Percentiles rank a stretch among this genome's conserved stretches.
Evolutionary conservation across 2,329 filamentous ascomycete species (phyloP).

Genomic region (Magnaporthiopsis poae): DNA sequence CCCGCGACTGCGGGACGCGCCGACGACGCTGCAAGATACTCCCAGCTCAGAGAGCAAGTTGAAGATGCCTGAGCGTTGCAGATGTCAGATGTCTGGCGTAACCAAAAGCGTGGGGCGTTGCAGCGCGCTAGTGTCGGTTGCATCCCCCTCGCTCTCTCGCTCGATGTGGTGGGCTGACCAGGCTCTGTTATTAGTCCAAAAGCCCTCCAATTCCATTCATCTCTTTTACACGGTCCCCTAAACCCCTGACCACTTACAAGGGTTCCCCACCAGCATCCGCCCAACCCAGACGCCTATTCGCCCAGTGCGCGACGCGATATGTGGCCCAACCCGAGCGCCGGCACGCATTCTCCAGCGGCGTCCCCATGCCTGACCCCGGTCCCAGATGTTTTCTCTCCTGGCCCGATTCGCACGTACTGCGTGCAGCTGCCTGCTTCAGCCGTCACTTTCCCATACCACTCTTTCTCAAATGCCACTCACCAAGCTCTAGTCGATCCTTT

Average conservation of each 20-base stretch:
- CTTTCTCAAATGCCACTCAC: neutral
- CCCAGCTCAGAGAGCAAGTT: neutral
- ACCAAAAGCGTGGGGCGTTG: too few relatives aligned
- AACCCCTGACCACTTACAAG: neutral
- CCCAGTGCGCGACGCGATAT: neutral
- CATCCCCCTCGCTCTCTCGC: too few relatives aligned
- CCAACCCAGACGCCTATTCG: neutral
- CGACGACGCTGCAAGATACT: too few relatives aligned
- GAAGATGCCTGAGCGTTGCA: neutral
- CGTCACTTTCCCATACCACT: neutral
- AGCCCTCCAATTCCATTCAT: neutral
- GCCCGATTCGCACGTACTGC: neutral
- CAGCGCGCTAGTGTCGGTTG: too few relatives aligned
- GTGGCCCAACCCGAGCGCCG: neutral
- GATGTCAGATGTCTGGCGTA: too few relatives aligned
- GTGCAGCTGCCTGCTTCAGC: neutral
- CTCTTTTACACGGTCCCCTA: neutral
- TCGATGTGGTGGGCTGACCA: neutral
- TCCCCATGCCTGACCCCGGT: neutral
- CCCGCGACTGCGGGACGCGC: neutral
- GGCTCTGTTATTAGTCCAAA: neutral
- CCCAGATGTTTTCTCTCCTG: neutral
- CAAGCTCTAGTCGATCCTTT: neutral
- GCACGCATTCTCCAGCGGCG: neutral
- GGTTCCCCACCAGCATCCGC: neutral